A percentile compares a stretch with the other conserved stretches of the same genome.
phyloP scores from a whole-genome alignment of 2,329 filamentous ascomycete genomes.

The Beauveria sp. region DNA sequence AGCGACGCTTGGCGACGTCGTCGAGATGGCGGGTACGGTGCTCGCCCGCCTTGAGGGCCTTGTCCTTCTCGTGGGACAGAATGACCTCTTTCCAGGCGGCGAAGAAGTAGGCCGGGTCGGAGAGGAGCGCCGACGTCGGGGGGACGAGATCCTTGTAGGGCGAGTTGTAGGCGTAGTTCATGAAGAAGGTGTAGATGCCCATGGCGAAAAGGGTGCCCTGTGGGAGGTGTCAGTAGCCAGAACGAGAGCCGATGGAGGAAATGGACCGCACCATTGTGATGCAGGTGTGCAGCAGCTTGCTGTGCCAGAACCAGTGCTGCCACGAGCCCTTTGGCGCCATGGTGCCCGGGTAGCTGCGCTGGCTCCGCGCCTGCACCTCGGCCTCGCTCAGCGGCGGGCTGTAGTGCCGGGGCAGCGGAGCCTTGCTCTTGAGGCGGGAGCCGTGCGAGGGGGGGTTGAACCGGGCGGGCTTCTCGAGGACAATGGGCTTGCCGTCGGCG shows the following conservation, averaged over 20 bases:
- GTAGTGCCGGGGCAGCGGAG: conserved; percentile 55
- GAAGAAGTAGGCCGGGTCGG: conserved; percentile 62
- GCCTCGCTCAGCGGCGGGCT: conserved; percentile 62
- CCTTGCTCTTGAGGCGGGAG: conserved; percentile 50
- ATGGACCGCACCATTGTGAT: conserved; percentile 65
- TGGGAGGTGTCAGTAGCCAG: not conserved
- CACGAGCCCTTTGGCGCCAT: conserved; percentile 79
- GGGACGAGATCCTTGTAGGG: conserved; percentile 76
- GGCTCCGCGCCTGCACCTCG: conserved; percentile 58
- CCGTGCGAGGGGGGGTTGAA: conserved; percentile 92
- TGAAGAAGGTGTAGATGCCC: conserved; percentile 63
- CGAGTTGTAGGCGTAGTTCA: conserved; percentile 72
- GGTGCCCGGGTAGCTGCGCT: conserved; percentile 76
- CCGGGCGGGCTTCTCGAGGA: conserved; percentile 78
- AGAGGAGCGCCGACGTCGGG: conserved; percentile 57
- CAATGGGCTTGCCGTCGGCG: conserved; percentile 41
- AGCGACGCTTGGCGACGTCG: conserved; percentile 78
- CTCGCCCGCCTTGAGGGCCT: conserved; percentile 60
- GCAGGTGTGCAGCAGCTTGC: conserved; percentile 65
- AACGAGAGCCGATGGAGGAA: not conserved
- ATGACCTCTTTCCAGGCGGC: conserved; percentile 63
- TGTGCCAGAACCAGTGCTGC: conserved; percentile 78
- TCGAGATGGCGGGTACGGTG: conserved; percentile 67
- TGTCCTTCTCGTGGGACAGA: conserved; percentile 66
- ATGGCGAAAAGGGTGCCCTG: conserved; percentile 62